Evolutionary conservation across 306 rosid genomes (phyloP).

Genomic region (Rosa persica): DNA sequence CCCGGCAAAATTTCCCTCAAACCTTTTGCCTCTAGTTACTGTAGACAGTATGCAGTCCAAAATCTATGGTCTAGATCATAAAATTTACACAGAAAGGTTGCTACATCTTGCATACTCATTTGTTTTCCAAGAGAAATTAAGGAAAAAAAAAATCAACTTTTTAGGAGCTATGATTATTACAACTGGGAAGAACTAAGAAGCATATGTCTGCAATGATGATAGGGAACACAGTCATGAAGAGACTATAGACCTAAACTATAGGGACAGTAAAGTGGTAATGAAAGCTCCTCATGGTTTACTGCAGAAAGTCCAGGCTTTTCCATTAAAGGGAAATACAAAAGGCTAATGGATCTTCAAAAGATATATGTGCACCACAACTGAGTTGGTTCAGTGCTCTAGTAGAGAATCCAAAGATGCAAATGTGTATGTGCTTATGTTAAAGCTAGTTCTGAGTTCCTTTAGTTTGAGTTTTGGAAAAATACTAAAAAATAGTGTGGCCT

Average conservation of each 20-base stretch:
- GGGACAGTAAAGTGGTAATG: slow-evolving; percentile 16
- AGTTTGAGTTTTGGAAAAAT: neutral
- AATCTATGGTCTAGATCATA: neutral
- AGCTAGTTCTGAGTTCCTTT: neutral
- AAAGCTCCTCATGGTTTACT: slow-evolving; percentile 19
- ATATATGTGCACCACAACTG: neutral
- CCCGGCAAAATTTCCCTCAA: neutral
- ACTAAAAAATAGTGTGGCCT: neutral
- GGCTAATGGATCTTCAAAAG: slow-evolving; percentile 12
- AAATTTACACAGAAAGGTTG: neutral
- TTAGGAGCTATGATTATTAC: slow-evolving; percentile 2
- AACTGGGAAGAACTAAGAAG: slow-evolving; percentile 1
- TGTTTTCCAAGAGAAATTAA: neutral
- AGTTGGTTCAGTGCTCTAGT: slow-evolving; percentile 10
- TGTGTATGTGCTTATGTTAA: neutral
- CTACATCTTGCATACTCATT: neutral
- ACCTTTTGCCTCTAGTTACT: neutral
- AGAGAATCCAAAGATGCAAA: slow-evolving; percentile 23
- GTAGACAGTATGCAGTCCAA: slow-evolving; percentile 4
- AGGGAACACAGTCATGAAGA: slow-evolving; percentile 13
- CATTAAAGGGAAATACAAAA: neutral
- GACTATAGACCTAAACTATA: slow-evolving; percentile 1
- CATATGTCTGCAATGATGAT: slow-evolving; percentile 23
- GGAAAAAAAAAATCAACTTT: neutral
- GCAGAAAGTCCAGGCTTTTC: slow-evolving; percentile 25